Evolutionary conservation across 805 yeast genomes (phyloP), one percentile per base, ranked within the genome.

Genomic region (Lachancea mirantina): DNA sequence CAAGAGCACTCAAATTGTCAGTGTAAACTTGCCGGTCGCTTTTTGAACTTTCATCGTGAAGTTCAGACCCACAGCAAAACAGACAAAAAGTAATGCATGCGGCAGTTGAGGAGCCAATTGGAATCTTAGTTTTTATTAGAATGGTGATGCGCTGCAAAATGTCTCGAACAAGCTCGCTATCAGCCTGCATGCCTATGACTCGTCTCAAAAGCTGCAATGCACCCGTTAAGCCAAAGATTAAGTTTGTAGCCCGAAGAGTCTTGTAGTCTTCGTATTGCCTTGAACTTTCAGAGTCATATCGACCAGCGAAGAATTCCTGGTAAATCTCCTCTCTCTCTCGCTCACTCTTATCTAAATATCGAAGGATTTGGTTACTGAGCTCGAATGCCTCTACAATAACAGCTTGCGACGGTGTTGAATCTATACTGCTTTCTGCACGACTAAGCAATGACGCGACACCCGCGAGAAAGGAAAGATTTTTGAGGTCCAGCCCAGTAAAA

Each of bases 401-500:
- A 3, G 23, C 27, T 7, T 38, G 32, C 23, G 61, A 54, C 3
- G 56, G 28, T 5, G 29, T 19, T 5, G 26, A 26, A 6, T 35
- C 29, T 23, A 72, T 42, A 22, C 50, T 43, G 9, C 67, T 55
- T 13, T 25, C 34, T 14, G 22, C 19, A 29, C 53, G 43, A 29
- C 65, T 56, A 15, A 70, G 62, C 25, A 26, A 21, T 17, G 8
- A n/a, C n/a, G 33, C 23, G 8, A 78, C 65, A 24, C 72, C 68
- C 13, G 79, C 67, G 38, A 74, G 73, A 17, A 69, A 63, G 0
- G 83, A 78, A 11, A 82, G 57, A 35, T 79, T 63, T 40, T 65
- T 66, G 8, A 77, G 63, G 42, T 83, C 87, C 49, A 83, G 71
- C 1, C 92, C 94, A 32, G 72, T 59, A 30, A 78, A 60, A 36